Evolutionary conservation across 164 flowering plant genomes (phyloP).

Genomic region (Aristolochia contorta): DNA sequence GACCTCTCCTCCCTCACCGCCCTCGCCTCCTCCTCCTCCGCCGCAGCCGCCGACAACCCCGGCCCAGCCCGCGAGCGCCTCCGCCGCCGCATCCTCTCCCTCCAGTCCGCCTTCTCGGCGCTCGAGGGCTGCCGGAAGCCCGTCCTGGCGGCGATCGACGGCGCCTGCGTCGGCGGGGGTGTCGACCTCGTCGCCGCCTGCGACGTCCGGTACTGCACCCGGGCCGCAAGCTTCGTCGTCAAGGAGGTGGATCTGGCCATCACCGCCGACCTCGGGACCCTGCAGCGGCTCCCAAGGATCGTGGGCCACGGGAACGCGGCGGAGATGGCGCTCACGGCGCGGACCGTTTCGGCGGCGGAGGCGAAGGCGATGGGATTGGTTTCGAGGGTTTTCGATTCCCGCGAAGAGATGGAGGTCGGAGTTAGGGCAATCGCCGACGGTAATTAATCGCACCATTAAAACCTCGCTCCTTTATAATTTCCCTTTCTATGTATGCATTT

Average conservation of each 20-base stretch:
- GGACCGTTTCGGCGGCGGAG: conserved; percentile 52
- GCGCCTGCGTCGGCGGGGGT: conserved; percentile 85
- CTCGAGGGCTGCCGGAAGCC: conserved; percentile 77
- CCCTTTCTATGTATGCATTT: too few species aligned
- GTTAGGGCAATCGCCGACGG: conserved; percentile 55
- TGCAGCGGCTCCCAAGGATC: conserved; percentile 81
- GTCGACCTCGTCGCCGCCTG: conserved; percentile 79
- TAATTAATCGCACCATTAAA: conserved; percentile 21
- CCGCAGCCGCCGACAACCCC: conserved; percentile 21
- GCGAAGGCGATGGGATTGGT: conserved; percentile 75
- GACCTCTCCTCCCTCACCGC: conserved; percentile 37
- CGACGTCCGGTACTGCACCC: conserved; percentile 61
- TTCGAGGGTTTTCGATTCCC: conserved; percentile 46
- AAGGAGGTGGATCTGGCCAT: conserved; percentile 88
- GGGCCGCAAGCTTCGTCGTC: conserved; percentile 58
- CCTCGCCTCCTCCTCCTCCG: background rate
- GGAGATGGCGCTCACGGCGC: conserved; percentile 74
- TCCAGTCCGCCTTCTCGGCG: conserved; percentile 68
- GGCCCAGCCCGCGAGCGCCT: conserved; percentile 53
- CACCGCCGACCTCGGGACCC: conserved; percentile 75
- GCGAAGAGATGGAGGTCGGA: conserved; percentile 40
- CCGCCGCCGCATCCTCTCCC: conserved; percentile 40
- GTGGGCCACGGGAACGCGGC: conserved; percentile 72
- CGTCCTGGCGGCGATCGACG: conserved; percentile 58
- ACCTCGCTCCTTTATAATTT: too few species aligned